Evolutionary conservation across 2,329 filamentous ascomycete genomes (phyloP), one percentile per base, ranked within the genome.

Genomic region (Calonectria naviculata): DNA sequence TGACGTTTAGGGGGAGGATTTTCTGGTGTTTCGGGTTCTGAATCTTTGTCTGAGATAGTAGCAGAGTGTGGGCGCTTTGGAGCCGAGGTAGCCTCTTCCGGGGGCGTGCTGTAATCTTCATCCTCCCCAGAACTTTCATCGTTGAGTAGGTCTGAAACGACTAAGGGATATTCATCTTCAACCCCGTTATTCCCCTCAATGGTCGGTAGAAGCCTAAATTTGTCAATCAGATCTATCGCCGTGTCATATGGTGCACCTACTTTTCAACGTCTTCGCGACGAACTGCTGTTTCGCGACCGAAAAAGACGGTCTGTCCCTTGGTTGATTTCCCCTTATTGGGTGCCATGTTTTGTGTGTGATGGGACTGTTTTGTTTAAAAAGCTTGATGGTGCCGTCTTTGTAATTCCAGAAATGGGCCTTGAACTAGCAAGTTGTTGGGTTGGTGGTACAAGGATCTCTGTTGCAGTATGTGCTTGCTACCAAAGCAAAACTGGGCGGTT

Each of bases 271-370:
- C 74, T 13, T 72, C 73, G 10, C 67, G 46, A 10, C 62, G 46
- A 1, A 66, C 38, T 52, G 68, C 34, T 17, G 70, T 73, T 44
- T 79, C 68, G 61, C 74, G 75, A 64, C 74, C 76, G 29, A 74
- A 67, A 66, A 80, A 77, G 4, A 79, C 71, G 21, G 77, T 76
- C 3, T 64, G 52, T 0, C n/a, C 15, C 10, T 47, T 60, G 26
- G 76, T 70, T 1, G 62, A 21, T 0, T 24, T 34, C 12, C 46
- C 47, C n/a, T 49, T 44, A 29, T 46, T 1, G 44, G 46, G 9
- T n/a, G 78, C n/a, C 77, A 78, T 80, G 3, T 36, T 12, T 13
- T 28, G 34, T 31, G 10, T 26, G 15, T 34, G 21, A 21, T 17
- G 4, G 15, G 9, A 26, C 13, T 19, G n/a, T 10, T 36, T 17